Evolutionary conservation across 768 basidiomycete species (phyloP).

Genomic region (Baorangia bicolor): DNA sequence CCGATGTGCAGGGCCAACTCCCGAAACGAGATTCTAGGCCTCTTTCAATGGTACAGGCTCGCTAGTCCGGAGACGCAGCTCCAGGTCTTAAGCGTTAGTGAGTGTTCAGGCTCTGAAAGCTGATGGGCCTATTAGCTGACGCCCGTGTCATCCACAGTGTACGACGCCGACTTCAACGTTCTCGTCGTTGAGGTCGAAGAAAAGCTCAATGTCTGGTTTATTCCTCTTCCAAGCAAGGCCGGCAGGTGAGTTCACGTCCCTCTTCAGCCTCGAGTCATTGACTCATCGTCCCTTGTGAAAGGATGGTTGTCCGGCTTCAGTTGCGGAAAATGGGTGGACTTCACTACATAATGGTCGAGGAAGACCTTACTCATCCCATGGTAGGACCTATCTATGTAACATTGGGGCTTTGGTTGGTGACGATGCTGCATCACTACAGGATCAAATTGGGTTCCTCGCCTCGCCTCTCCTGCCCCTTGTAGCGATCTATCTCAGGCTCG

Average conservation of each 20-base stretch:
- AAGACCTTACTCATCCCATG: constrained; percentile 60
- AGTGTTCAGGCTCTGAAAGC: constrained; percentile 17
- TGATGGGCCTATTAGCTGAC: not conserved
- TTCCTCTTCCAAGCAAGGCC: constrained; percentile 47
- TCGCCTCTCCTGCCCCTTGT: constrained; percentile 21
- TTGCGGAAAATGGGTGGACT: constrained; percentile 43
- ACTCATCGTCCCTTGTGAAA: constrained; percentile 16
- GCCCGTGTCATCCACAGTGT: constrained; percentile 36
- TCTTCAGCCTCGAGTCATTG: not conserved
- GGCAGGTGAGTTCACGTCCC: constrained; percentile 40
- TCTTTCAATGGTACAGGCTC: constrained; percentile 67
- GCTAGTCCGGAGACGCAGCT: constrained; percentile 51
- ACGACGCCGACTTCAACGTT: constrained; percentile 41
- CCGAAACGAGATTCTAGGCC: constrained; percentile 50
- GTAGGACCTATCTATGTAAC: constrained; percentile 22
- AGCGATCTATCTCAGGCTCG: constrained; percentile 14
- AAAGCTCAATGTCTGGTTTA: constrained; percentile 38
- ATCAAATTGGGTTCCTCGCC: constrained; percentile 21
- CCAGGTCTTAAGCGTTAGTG: constrained; percentile 44
- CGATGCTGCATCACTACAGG: constrained; percentile 8
- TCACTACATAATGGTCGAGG: constrained; percentile 52
- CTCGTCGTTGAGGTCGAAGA: constrained; percentile 55
- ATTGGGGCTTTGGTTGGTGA: not conserved
- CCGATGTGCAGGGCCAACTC: constrained; percentile 58
- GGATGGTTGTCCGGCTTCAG: constrained; percentile 49